Percentiles rank a stretch among this genome's conserved stretches.
These are phyloP conservation scores for Onygenales sp. DNA, from an alignment of 2,329 filamentous ascomycete species.

Conservation along the genomic window DNA sequence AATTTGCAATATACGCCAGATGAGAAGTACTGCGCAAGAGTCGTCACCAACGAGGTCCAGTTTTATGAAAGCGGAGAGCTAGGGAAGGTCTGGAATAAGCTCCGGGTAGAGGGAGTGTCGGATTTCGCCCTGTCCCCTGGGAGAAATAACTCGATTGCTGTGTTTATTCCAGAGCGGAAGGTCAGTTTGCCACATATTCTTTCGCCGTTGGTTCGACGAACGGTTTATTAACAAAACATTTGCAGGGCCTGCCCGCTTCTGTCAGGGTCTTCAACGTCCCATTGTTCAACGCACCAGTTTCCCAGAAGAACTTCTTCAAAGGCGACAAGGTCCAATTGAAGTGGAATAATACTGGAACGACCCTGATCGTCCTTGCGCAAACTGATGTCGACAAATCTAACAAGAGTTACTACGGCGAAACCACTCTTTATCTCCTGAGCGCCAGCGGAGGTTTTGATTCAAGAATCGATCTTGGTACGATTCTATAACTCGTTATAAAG, in stretches of 20 bases:
- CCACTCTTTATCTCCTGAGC: conserved; percentile 89
- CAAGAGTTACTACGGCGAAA: conserved; percentile 99
- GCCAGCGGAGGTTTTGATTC: conserved; percentile 88
- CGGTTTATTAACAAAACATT: conserved; percentile 10
- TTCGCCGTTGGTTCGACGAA: conserved; percentile 1
- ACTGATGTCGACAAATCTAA: conserved; percentile 97
- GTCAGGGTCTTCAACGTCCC: conserved; percentile 94
- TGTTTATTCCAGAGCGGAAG: conserved; percentile 94
- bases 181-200: conserved; percentile 37
- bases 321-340: conserved; percentile 98
- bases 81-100: conserved; percentile 84
- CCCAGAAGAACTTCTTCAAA: conserved; percentile 99
- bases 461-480: conserved; percentile 62
- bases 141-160: conserved; percentile 81
- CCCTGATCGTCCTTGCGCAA: conserved; percentile 86
- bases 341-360: conserved; percentile 91
- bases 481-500: neutral
- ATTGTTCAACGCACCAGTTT: conserved; percentile 70
- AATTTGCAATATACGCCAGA: conserved; percentile 94
- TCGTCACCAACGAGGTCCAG: conserved; percentile 94
- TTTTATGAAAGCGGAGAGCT: conserved; percentile 89
- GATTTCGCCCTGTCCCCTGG: conserved; percentile 87
- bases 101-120: conserved; percentile 79
- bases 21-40: conserved; percentile 84
- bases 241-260: conserved; percentile 80